Evolutionary conservation across 2,329 filamentous ascomycete genomes (phyloP).

Genomic region (Penicillium italicum): DNA sequence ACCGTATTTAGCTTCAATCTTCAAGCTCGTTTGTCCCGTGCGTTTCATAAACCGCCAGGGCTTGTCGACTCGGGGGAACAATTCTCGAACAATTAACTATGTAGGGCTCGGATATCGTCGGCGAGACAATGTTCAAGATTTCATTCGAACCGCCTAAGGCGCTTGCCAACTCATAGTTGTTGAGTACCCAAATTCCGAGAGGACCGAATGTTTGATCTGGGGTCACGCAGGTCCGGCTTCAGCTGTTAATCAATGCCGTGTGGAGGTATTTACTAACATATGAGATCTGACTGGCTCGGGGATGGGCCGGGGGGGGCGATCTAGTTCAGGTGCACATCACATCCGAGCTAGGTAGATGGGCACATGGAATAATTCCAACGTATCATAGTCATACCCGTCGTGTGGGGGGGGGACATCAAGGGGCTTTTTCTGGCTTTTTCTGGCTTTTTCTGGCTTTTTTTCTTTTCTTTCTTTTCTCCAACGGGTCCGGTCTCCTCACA

Average conservation of each 20-base stretch:
- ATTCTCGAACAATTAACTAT: slow-evolving; percentile 7
- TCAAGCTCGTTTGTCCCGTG: slow-evolving; percentile 21
- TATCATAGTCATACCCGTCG: slow-evolving; percentile 18
- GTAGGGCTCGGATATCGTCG: slow-evolving; percentile 14
- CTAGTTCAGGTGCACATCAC: slow-evolving; percentile 17
- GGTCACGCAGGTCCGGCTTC: slow-evolving; percentile 4
- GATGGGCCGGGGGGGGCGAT: slow-evolving; percentile 1
- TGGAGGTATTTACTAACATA: not conserved
- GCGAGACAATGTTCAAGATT: slow-evolving; percentile 3
- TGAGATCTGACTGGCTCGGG: slow-evolving; percentile 18
- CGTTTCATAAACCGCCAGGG: slow-evolving; percentile 13
- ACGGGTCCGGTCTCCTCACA: slow-evolving; percentile 8
- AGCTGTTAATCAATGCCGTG: not conserved
- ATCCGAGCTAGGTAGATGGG: slow-evolving; percentile 7
- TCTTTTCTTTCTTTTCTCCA: not conserved
- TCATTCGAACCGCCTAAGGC: slow-evolving; percentile 11
- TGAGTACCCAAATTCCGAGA: not conserved
- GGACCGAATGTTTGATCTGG: slow-evolving; percentile 9
- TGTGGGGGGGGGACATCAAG: not conserved
- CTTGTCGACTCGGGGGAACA: slow-evolving; percentile 13
- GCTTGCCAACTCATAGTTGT: slow-evolving; percentile 1
- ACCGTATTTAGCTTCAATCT: slow-evolving; percentile 16
- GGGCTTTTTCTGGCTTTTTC: not conserved
- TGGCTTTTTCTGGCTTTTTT: not conserved
- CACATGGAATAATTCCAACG: slow-evolving; percentile 14